Evolutionary conservation across 768 basidiomycete genomes (phyloP).

Genomic region (Gelatoporia subvermispora): DNA sequence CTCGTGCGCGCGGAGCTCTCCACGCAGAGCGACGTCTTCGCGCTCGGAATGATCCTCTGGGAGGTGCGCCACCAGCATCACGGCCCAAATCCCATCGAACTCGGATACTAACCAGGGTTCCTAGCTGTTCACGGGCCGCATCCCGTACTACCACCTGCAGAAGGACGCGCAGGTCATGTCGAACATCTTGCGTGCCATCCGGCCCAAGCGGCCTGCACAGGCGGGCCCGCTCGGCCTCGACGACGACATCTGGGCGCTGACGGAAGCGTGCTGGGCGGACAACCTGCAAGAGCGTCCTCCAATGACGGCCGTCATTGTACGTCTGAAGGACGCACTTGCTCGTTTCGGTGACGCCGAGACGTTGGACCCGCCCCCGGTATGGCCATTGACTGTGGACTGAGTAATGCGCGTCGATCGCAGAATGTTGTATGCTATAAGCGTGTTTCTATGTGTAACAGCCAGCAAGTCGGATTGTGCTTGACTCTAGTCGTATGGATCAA

Average conservation of each 20-base stretch:
- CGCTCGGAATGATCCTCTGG: constrained; percentile 12
- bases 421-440: no score
- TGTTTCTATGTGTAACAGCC: no score
- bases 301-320: neutral
- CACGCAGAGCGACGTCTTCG: constrained; percentile 12
- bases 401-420: no score
- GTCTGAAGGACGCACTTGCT: neutral
- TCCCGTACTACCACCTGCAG: neutral
- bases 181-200: neutral
- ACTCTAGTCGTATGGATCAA: neutral
- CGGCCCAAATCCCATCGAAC: no score
- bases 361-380: no score
- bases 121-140: constrained; percentile 2
- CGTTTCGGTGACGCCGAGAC: neutral
- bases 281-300: neutral
- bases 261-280: constrained; percentile 1
- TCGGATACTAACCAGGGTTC: no score
- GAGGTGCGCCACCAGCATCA: constrained; percentile 6
- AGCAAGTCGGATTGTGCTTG: neutral
- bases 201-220: neutral
- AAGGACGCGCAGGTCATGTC: constrained; percentile 1
- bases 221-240: constrained; percentile 1
- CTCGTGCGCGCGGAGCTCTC: constrained; percentile 4
- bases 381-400: no score
- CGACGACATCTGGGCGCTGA: constrained; percentile 1